Conservation (phyloP, 2,329 filamentous ascomycete species). For the Apiospora rasikravindrae region DNA sequence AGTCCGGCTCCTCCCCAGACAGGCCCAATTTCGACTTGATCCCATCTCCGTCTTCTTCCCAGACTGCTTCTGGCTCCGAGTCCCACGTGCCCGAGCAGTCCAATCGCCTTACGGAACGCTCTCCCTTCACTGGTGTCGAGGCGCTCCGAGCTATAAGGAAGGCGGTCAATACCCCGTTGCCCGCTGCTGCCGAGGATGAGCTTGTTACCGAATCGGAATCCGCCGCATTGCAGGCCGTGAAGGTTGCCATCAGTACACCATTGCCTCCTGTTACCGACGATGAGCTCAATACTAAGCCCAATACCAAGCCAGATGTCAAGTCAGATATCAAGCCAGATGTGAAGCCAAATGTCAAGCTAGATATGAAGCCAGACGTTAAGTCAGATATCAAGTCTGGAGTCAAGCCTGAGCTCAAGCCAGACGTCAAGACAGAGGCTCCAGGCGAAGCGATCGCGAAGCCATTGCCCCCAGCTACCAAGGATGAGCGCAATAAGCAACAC, state of each 20-base stretch:
- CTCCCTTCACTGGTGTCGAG: not conserved
- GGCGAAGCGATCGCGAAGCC: not conserved
- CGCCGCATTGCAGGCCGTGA: not conserved
- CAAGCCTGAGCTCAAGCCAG: too few relatives aligned
- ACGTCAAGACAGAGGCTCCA: too few relatives aligned
- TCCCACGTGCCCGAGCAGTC: constrained; percentile 23
- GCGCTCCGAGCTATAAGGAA: not conserved
- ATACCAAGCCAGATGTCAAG: too few relatives aligned
- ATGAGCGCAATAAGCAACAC: not conserved
- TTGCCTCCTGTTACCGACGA: not conserved
- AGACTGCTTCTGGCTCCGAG: not conserved
- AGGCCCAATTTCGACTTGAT: constrained; percentile 50
- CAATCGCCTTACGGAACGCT: not conserved
- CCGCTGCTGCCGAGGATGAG: not conserved
- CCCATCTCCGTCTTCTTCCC: not conserved
- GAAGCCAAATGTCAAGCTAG: too few relatives aligned
- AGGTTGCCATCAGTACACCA: not conserved
- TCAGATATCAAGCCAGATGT: too few relatives aligned
- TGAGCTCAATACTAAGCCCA: not conserved
- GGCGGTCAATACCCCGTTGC: not conserved
- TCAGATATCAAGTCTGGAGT: too few relatives aligned
- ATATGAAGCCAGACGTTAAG: too few relatives aligned
- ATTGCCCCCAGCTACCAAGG: not conserved
- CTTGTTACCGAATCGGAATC: not conserved
- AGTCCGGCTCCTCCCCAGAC: constrained; percentile 41